Evolutionary conservation across 2,329 filamentous ascomycete species (phyloP).

Genomic region (Monosporascus sp.): DNA sequence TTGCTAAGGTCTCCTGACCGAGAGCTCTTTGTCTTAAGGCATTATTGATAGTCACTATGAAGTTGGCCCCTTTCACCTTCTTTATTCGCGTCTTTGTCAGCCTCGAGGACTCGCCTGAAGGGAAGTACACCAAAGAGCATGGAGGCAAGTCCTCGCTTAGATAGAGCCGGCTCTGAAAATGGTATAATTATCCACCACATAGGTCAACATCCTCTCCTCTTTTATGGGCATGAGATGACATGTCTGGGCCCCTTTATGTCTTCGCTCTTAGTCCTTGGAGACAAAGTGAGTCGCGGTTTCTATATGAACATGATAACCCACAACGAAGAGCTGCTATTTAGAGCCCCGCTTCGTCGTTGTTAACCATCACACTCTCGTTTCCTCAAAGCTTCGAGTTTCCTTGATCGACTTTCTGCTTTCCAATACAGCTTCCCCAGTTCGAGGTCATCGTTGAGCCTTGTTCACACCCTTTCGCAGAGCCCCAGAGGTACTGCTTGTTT

Average conservation of each 20-base stretch:
- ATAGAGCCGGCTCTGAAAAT: too few relatives aligned
- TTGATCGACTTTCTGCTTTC: neutral
- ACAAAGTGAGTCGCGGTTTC: neutral
- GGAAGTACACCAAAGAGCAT: too few relatives aligned
- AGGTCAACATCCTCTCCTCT: neutral
- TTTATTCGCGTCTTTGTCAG: too few relatives aligned
- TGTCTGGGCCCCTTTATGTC: neutral
- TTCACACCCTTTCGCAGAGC: neutral
- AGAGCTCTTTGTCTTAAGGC: too few relatives aligned
- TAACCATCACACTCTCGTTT: neutral
- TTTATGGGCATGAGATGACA: neutral
- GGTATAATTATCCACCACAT: neutral
- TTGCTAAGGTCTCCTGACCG: too few relatives aligned
- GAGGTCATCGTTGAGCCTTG: neutral
- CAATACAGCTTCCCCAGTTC: neutral
- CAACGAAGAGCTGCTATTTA: neutral
- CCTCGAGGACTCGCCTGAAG: too few relatives aligned
- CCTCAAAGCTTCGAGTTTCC: neutral
- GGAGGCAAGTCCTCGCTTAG: too few relatives aligned
- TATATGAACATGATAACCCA: neutral
- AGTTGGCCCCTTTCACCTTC: too few relatives aligned
- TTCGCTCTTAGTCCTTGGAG: neutral
- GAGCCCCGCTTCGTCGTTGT: neutral
- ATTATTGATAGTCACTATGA: too few relatives aligned
- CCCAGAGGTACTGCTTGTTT: neutral